A percentile compares a stretch with the other conserved stretches of the same genome.
phyloP scores from a whole-genome alignment of 2,329 filamentous ascomycete genomes.

The Ophiocordyceps robertsii region DNA sequence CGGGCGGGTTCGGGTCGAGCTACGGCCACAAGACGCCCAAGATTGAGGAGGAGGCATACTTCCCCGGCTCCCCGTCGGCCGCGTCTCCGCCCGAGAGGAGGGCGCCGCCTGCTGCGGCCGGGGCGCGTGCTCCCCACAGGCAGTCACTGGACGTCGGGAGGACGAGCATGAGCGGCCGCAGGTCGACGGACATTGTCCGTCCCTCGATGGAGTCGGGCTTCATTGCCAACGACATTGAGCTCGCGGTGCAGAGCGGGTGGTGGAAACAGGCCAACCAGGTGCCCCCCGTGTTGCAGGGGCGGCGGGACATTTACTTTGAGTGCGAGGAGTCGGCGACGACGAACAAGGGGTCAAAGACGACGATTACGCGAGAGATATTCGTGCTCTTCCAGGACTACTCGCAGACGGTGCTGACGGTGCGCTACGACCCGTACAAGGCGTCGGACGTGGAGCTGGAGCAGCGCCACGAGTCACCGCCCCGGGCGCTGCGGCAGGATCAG shows the following conservation, averaged over 20 bases:
- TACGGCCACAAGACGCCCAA: constrained; percentile 22
- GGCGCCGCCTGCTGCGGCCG: constrained; percentile 23
- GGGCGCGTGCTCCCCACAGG: constrained; percentile 11
- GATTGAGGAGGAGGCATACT: constrained; percentile 33
- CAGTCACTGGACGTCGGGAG: constrained; percentile 22
- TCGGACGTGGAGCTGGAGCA: constrained; percentile 67
- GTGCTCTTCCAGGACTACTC: constrained; percentile 95
- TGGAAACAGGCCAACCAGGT: constrained; percentile 72
- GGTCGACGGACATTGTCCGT: constrained; percentile 64
- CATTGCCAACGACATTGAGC: constrained; percentile 78
- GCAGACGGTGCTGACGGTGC: constrained; percentile 74
- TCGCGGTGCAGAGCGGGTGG: constrained; percentile 64
- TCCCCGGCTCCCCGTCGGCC: constrained; percentile 31
- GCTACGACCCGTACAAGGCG: constrained; percentile 63
- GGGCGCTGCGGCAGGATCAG: constrained; percentile 77
- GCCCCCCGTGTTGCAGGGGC: constrained; percentile 69
- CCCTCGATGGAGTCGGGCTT: constrained; percentile 68
- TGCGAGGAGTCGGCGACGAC: constrained; percentile 62
- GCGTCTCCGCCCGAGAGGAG: constrained; percentile 32
- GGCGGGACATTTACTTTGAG: constrained; percentile 74
- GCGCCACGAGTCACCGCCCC: constrained; percentile 72
- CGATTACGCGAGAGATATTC: constrained; percentile 67
- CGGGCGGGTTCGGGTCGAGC: constrained; percentile 12
- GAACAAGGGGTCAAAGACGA: constrained; percentile 55
- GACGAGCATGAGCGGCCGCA: constrained; percentile 27